Evolutionary conservation across 495 filamentous ascomycete genomes (phyloP), one percentile per base, ranked within the genome.

Genomic region (Penicillium silybi): DNA sequence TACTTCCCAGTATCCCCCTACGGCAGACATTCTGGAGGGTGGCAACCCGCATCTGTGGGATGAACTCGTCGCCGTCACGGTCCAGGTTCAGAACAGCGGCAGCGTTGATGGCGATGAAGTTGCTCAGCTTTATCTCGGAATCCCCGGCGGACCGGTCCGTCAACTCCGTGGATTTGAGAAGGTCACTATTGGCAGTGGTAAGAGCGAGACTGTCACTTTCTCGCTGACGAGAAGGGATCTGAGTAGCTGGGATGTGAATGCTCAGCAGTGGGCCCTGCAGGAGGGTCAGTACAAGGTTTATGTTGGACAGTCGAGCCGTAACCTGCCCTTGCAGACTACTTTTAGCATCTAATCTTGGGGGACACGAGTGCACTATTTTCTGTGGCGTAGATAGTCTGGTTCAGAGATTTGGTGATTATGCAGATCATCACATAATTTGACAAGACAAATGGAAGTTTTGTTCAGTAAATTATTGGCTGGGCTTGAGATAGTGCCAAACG

Each of bases 141-240:
- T 73, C 25, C 73, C 73, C 1, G 48, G 53, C 23, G 76, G 70
- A 6, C 84, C 83, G 0, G 67, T 79, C 5, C 68, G 76, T 48
- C 80, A 85, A 58, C 68, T 90, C 11, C 69, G 87, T 3, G 86
- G 86, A 13, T 90, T 89, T 60, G 76, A 76, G 35, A 90, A 90
- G 66, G 64, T 77, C 5, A 25, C 17, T 6, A 50, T 86, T 11
- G 56, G 68, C 19, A 57, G 69, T 1, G 77, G 77, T 0, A 55
- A 70, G 43, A 72, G 65, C 18, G 57, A 58, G 25, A 69, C 58
- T 17, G 75, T 88, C 1, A 53, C 52, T 9, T 81, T 88, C 56
- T 64, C 67, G n/a, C 52, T 90, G 29, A 85, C 75, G 29, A 71
- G 85, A 44, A 71, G 83, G 32, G 87, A 89, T 58, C 47, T 89